Conservation (phyloP, 345 rosid genomes). For the Lepidium sativum region DNA sequence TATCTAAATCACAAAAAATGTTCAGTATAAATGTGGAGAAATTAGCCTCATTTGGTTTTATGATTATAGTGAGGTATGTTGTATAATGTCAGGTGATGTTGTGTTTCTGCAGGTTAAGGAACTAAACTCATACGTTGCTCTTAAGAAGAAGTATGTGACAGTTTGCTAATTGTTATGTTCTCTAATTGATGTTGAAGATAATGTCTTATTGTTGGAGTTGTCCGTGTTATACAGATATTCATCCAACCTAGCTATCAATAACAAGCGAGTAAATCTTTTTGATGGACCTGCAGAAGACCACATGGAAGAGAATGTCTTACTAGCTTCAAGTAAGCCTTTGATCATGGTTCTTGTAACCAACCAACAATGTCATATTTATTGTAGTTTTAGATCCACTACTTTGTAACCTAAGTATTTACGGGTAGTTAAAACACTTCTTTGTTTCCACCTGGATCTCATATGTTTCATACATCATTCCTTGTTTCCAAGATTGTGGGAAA, state of each 20-base stretch:
- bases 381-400: not conserved
- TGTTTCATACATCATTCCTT: not conserved
- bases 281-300: slow-evolving; percentile 78
- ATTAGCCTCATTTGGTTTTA: not conserved
- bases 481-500: not conserved
- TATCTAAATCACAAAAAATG: not conserved
- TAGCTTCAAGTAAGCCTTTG: slow-evolving; percentile 69
- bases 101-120: slow-evolving; percentile 56
- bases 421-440: slow-evolving; percentile 2
- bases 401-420: slow-evolving; percentile 5
- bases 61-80: not conserved
- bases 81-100: slow-evolving; percentile 1
- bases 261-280: slow-evolving; percentile 82
- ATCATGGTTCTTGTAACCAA: not conserved
- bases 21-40: not conserved
- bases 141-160: slow-evolving; percentile 57
- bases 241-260: slow-evolving; percentile 59
- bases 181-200: not conserved
- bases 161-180: not conserved
- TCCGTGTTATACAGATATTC: slow-evolving; percentile 43
- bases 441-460: not conserved
- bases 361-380: slow-evolving; percentile 2
- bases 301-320: slow-evolving; percentile 72
- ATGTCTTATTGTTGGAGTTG: not conserved
- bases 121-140: slow-evolving; percentile 74